Evolutionary conservation across 2,329 filamentous ascomycete species (phyloP).

Genomic region (Cytospora schulzeri): DNA sequence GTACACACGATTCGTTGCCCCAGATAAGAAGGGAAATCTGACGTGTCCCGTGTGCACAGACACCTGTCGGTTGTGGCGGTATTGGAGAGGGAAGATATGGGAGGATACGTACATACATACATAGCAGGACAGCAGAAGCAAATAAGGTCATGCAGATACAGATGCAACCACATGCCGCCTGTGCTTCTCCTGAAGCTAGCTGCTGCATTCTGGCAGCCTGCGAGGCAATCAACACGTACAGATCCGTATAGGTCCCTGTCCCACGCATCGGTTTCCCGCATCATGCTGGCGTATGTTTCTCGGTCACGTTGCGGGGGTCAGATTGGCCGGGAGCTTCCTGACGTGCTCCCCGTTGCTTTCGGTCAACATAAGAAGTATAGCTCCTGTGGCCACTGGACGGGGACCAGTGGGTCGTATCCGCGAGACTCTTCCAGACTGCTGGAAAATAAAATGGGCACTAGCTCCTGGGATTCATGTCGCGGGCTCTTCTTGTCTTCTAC

Average conservation of each 20-base stretch:
- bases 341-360: conserved; percentile 10
- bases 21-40: background rate
- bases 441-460: conserved; percentile 15
- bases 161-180: background rate
- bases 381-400: background rate
- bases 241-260: background rate
- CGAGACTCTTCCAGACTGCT: conserved; percentile 20
- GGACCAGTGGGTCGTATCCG: conserved; percentile 10
- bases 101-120: background rate
- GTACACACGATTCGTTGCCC: background rate
- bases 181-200: background rate
- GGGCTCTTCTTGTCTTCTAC: background rate
- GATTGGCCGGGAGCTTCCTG: conserved; percentile 19
- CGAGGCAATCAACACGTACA: background rate
- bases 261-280: conserved; percentile 10
- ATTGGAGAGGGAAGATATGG: background rate
- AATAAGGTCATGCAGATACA: background rate
- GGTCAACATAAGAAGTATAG: conserved; percentile 25
- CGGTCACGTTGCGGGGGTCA: conserved; percentile 19
- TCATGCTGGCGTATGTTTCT: conserved; percentile 3
- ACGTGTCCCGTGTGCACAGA: background rate
- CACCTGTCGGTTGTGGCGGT: background rate
- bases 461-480: background rate
- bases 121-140: background rate
- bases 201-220: background rate